phyloP scores from a whole-genome alignment of 2,329 filamentous ascomycete genomes.

The Ophiostoma sp. region DNA sequence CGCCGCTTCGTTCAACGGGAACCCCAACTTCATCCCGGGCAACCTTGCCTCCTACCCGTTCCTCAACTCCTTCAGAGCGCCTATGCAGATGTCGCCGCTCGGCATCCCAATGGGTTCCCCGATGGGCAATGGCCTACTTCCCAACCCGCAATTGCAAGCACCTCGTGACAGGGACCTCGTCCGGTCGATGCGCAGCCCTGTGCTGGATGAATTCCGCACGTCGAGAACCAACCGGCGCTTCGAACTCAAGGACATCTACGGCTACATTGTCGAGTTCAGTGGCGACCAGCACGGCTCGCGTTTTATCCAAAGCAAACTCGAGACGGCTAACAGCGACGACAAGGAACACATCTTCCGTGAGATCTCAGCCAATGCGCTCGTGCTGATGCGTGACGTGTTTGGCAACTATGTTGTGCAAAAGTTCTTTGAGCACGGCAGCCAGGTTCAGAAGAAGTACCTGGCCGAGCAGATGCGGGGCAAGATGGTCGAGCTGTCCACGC shows the following conservation, averaged over 20 bases:
- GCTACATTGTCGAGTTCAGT: slow-evolving; percentile 87
- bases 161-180: slow-evolving; percentile 24
- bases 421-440: slow-evolving; percentile 93
- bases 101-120: slow-evolving; percentile 31
- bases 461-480: slow-evolving; percentile 86
- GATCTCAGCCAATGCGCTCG: slow-evolving; percentile 78
- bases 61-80: slow-evolving; percentile 43
- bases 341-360: slow-evolving; percentile 89
- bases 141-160: slow-evolving; percentile 42
- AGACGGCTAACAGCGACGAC: slow-evolving; percentile 91
- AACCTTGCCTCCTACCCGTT: slow-evolving; percentile 35
- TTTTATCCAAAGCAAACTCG: slow-evolving; percentile 91
- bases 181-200: slow-evolving; percentile 58
- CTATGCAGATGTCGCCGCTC: slow-evolving; percentile 37
- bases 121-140: slow-evolving; percentile 35
- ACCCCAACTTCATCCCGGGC: slow-evolving; percentile 1
- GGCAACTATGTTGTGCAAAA: slow-evolving; percentile 99
- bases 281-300: slow-evolving; percentile 94
- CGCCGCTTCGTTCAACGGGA: not conserved
- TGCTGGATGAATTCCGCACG: slow-evolving; percentile 78
- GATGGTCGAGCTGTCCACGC: slow-evolving; percentile 73
- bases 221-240: slow-evolving; percentile 69
- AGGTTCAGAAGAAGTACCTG: slow-evolving; percentile 85
- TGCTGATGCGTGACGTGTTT: slow-evolving; percentile 94
- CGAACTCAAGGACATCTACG: slow-evolving; percentile 85